Conservation (phyloP, 2,329 filamentous ascomycete species). For the Byssoonygena ceratinophila region DNA sequence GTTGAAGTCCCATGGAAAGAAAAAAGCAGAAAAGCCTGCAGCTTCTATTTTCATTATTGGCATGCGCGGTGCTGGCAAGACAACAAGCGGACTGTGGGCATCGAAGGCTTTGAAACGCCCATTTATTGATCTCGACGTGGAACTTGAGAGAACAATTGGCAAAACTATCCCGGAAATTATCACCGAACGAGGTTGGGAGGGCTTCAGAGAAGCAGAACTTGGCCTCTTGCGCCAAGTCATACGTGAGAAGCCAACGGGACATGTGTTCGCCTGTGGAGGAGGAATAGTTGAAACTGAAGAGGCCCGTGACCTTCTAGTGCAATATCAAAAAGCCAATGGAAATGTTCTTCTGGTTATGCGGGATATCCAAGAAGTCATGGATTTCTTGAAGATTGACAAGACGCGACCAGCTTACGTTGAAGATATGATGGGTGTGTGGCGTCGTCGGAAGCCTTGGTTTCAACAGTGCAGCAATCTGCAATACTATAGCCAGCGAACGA, state of each 20-base stretch:
- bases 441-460: constrained; percentile 80
- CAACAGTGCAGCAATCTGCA: constrained; percentile 87
- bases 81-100: constrained; percentile 81
- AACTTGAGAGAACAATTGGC: constrained; percentile 63
- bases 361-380: constrained; percentile 75
- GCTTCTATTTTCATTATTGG: constrained; percentile 87
- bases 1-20: constrained; percentile 27
- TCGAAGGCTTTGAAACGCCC: constrained; percentile 62
- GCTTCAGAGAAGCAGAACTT: constrained; percentile 71
- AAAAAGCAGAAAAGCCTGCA: constrained; percentile 30
- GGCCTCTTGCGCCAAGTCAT: constrained; percentile 62
- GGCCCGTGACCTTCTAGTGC: constrained; percentile 62
- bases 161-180: constrained; percentile 82
- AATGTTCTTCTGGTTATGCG: constrained; percentile 80
- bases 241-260: constrained; percentile 59
- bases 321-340: constrained; percentile 65
- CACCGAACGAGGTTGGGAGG: constrained; percentile 68
- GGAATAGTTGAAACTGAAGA: constrained; percentile 80
- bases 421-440: constrained; percentile 83
- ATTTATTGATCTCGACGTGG: constrained; percentile 76
- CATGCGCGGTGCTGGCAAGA: constrained; percentile 96
- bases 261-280: constrained; percentile 88
- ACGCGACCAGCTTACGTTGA: constrained; percentile 85
- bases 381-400: constrained; percentile 80
- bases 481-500: constrained; percentile 68